Base-by-base conservation (phyloP, 352 stramenopile genomes). In the Nannochloropsis limnetica region DNA sequence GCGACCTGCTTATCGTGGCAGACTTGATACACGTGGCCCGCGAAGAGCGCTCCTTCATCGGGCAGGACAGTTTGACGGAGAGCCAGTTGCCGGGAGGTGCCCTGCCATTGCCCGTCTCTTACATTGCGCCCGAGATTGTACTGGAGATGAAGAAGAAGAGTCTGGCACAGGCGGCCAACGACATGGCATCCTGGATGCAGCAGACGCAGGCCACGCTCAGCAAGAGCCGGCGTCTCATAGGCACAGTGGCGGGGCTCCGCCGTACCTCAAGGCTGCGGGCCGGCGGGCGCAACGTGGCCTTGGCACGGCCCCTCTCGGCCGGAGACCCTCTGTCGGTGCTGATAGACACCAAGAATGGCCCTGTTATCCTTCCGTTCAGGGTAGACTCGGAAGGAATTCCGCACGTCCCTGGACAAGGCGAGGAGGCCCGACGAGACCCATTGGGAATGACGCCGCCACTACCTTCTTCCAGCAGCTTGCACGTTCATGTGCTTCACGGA, bases 1-100 rank as follows among this genome's bases (percentile, higher is more conserved):
- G 61, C 11, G 61, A 74, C 25, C 61, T 74, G 61, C 61, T 74
- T 25, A 74, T 74, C 61, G 61, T 74, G n/a, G 61, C 61, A 74
- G 61, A 74, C 25, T 28, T 74, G 61, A 22, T 74, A 20, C 61
- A 74, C 61, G 61, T 74, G n/a, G 61, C 61, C 11, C 61, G 61
- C n/a, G 61, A 74, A 28, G 61, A 74, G 61, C 61, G 11, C 61
- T 74, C 61, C 25, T 74, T 74, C 22, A 74, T 74, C n/a, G 61
- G 61, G 20, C 61, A 74, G 25, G 61, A 74, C 11, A 74, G 61
- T 29, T 15, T 74, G 61, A 74, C 61, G 6, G 25, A 74, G n/a
- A 29, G n/a, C 22, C 61, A 74, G n/a, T 29, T 74, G 25, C 25
- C 61, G n/a, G 25, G n/a, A 11, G 61, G n/a, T 29, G 25, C 61